phyloP scores from a whole-genome alignment of 2,329 filamentous ascomycete genomes.

The Colletotrichum acutatum region DNA sequence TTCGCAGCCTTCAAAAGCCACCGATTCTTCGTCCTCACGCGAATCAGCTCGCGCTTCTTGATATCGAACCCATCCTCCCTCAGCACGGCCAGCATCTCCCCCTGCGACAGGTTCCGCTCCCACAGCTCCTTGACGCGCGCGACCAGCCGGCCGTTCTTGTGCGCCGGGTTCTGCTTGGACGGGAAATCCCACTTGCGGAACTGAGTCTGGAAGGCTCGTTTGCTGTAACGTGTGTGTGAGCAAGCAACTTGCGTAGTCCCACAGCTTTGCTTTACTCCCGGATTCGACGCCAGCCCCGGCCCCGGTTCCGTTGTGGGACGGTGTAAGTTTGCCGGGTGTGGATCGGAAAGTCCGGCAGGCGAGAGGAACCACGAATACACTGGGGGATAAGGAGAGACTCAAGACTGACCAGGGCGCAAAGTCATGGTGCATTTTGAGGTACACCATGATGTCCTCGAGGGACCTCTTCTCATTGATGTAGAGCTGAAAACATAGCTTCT shows the following conservation, averaged over 20 bases:
- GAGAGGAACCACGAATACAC: background rate
- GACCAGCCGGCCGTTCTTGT: slow-evolving; percentile 75
- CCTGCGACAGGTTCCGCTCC: slow-evolving; percentile 78
- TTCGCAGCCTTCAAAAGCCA: slow-evolving; percentile 73
- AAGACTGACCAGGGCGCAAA: slow-evolving; percentile 75
- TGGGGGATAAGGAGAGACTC: no score
- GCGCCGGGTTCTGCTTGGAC: slow-evolving; percentile 76
- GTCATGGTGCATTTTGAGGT: slow-evolving; percentile 71
- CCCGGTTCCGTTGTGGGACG: background rate
- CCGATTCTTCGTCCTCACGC: slow-evolving; percentile 75
- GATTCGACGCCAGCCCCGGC: background rate
- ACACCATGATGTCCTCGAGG: slow-evolving; percentile 79
- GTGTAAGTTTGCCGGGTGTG: slow-evolving; percentile 3
- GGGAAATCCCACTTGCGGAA: slow-evolving; percentile 86
- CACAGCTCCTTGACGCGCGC: slow-evolving; percentile 80
- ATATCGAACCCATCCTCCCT: slow-evolving; percentile 78
- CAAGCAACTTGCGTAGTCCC: background rate
- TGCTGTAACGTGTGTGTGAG: slow-evolving; percentile 56
- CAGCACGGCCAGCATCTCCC: slow-evolving; percentile 78
- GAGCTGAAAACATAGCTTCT: slow-evolving; percentile 63
- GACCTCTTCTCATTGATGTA: slow-evolving; percentile 82
- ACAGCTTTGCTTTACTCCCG: background rate
- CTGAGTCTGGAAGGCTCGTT: slow-evolving; percentile 80
- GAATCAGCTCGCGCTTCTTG: slow-evolving; percentile 76
- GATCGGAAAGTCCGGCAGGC: slow-evolving; percentile 33